Percentiles rank a stretch among this genome's conserved stretches.
These are phyloP conservation scores for Leishmania major DNA, from an alignment of 208 protist species.

Conservation along the genomic window DNA sequence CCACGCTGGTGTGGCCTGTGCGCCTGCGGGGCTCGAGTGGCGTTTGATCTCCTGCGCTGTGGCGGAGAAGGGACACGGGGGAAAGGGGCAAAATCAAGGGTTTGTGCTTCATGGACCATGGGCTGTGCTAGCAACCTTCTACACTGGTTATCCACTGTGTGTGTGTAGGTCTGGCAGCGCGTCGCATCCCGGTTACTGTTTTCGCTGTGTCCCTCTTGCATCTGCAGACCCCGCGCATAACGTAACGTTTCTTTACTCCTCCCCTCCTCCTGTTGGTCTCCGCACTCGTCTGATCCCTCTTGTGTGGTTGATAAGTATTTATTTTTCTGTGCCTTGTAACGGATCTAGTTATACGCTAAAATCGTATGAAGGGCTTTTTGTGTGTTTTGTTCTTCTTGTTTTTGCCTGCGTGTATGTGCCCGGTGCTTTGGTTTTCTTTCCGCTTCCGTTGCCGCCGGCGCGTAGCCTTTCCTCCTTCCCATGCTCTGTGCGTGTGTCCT, in stretches of 20 bases:
- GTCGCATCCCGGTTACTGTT: no score
- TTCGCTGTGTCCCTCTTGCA: neutral
- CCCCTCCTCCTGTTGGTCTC: neutral
- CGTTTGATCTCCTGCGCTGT: neutral
- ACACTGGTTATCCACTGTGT: neutral
- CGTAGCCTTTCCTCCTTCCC: neutral
- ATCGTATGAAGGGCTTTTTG: neutral
- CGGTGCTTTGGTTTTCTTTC: neutral
- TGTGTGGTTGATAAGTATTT: neutral
- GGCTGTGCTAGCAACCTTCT: neutral
- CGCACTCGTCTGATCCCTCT: neutral
- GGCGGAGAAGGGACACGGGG: neutral
- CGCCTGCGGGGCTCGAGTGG: neutral
- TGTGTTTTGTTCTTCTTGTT: neutral
- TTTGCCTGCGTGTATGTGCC: neutral
- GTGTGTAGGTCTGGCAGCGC: neutral
- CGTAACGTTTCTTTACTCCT: neutral
- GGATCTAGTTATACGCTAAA: neutral
- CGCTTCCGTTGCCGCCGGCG: neutral
- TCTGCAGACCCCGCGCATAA: neutral
- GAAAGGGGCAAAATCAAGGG: neutral
- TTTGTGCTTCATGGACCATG: neutral
- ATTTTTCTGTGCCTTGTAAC: conserved; percentile 6
- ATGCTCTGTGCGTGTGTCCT: neutral
- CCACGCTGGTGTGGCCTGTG: neutral